Conservation (phyloP, 2,329 filamentous ascomycete species). For the Ascochyta lentis region DNA sequence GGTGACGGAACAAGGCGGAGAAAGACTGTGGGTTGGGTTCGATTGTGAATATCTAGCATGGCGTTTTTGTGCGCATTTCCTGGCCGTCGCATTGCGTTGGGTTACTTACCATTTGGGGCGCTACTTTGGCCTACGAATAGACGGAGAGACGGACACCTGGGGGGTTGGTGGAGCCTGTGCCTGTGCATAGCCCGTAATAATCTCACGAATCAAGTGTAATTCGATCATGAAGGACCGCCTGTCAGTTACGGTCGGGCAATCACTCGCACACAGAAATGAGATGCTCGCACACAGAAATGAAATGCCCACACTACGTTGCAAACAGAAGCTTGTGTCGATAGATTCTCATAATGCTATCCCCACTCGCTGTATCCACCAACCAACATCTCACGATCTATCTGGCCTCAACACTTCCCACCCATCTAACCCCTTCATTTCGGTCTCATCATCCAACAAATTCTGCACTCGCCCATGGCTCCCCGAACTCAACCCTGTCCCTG, state of each 20-base stretch:
- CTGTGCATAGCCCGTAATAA: not conserved
- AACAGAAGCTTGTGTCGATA: too few species aligned
- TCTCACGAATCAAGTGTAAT: not conserved
- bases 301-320: too few species aligned
- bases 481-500: slow-evolving; percentile 34
- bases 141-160: not conserved
- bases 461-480: slow-evolving; percentile 25
- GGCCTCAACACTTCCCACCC: slow-evolving; percentile 51
- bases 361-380: too few species aligned
- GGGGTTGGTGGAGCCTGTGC: not conserved
- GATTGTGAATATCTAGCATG: slow-evolving; percentile 16
- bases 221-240: not conserved
- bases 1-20: not conserved
- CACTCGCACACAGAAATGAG: too few species aligned
- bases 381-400: not conserved
- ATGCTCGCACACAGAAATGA: too few species aligned
- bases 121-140: not conserved
- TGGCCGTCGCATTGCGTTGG: slow-evolving; percentile 8
- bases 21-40: not conserved
- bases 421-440: slow-evolving; percentile 41
- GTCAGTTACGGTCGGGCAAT: not conserved
- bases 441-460: slow-evolving; percentile 47
- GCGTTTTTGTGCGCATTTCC: slow-evolving; percentile 17
- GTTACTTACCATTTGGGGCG: not conserved
- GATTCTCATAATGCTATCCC: too few species aligned